Conservation (phyloP, 176 grass and related monocot species). For the Typha latifolia region DNA sequence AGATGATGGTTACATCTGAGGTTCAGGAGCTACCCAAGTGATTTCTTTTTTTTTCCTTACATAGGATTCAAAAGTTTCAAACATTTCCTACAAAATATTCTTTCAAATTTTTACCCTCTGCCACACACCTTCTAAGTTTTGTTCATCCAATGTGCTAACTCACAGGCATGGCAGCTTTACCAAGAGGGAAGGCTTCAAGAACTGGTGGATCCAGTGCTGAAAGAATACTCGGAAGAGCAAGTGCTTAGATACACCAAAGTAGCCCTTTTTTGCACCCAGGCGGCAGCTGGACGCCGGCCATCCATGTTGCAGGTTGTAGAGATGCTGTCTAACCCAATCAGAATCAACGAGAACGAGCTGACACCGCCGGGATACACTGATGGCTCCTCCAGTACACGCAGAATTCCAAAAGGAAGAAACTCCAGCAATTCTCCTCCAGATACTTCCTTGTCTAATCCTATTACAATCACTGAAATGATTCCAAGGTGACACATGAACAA, state of each 20-base stretch:
- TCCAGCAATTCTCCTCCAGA: neutral
- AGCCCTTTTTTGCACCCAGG: conserved; percentile 36
- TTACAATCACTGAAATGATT: neutral
- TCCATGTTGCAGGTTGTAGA: conserved; percentile 27
- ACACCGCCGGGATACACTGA: conserved; percentile 13
- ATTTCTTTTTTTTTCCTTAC: too few relatives aligned
- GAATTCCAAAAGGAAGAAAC: neutral
- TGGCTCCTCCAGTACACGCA: neutral
- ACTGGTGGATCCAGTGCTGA: conserved; percentile 22
- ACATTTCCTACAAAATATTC: neutral
- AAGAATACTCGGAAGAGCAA: conserved; percentile 17
- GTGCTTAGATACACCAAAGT: conserved; percentile 27
- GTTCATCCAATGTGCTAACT: neutral
- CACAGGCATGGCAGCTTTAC: conserved; percentile 30
- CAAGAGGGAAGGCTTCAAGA: conserved; percentile 25
- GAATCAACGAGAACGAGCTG: conserved; percentile 27
- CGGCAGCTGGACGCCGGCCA: conserved; percentile 17
- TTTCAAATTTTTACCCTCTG: neutral
- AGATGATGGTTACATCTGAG: too few relatives aligned
- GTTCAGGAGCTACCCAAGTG: too few relatives aligned
- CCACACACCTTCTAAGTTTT: neutral
- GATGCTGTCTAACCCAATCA: conserved; percentile 25
- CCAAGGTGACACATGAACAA: neutral
- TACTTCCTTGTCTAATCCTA: neutral
- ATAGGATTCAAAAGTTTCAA: neutral